phyloP scores from a whole-genome alignment of 345 rosid genomes.

The Psidium friedrichsthalianum region DNA sequence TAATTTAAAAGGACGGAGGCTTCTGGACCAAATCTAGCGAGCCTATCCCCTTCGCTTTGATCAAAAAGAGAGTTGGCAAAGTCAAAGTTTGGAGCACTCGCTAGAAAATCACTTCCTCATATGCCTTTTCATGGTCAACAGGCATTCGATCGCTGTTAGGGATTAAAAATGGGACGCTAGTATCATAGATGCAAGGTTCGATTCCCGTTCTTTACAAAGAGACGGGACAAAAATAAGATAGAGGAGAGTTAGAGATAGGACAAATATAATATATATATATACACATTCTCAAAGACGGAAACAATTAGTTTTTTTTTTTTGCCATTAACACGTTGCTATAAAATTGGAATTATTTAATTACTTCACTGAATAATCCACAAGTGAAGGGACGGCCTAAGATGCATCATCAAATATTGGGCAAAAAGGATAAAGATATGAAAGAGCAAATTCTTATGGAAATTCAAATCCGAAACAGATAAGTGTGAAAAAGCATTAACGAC shows the following conservation, averaged over 20 bases:
- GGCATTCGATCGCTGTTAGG: too few relatives aligned
- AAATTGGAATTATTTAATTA: neutral
- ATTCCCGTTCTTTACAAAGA: too few relatives aligned
- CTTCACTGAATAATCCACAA: neutral
- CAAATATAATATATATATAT: too few relatives aligned
- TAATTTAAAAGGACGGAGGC: neutral
- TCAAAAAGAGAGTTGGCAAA: neutral
- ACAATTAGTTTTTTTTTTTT: neutral
- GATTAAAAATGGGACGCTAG: too few relatives aligned
- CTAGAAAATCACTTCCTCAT: neutral
- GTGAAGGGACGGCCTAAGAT: neutral
- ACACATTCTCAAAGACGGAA: neutral
- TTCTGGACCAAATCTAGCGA: neutral
- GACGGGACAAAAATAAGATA: too few relatives aligned
- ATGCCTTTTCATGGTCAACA: neutral
- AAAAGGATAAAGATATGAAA: neutral
- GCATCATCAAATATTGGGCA: neutral
- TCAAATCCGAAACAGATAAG: neutral
- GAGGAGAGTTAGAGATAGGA: too few relatives aligned
- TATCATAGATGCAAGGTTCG: fast-evolving
- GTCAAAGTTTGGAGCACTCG: neutral
- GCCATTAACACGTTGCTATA: neutral
- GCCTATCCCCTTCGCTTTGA: neutral
- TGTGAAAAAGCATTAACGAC: neutral
- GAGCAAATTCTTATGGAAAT: neutral